Base-by-base conservation (phyloP, 2,329 filamentous ascomycete species). In the Apiospora phragmitis region DNA sequence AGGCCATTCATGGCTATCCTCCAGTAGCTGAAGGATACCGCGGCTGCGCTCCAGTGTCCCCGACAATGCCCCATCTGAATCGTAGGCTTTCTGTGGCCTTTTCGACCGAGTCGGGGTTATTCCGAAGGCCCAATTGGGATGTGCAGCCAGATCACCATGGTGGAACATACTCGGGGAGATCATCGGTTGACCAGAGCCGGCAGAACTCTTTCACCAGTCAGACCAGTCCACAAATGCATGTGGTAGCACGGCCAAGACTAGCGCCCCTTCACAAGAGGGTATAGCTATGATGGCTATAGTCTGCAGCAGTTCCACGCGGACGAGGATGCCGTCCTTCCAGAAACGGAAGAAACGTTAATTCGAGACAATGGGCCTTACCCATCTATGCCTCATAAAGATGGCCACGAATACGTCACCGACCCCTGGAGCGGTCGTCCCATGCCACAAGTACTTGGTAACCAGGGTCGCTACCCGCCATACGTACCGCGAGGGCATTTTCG, bases 401-500 rank as follows among this genome's bases (percentile, higher is more conserved):
- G 77, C 14, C 76, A 74, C 32, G 51, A 59, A 32, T 73, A 74
- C 49, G 71, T 74, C 16, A 67, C 74, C 24, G 76, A 78, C 66
- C 74, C 77, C 26, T 76, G 74, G 76, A 79, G 71, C 70, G 75
- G 75, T 24, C 76, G 75, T 45, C 76, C 77, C 70, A 65, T 75
- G 55, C 55, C 55, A n/a, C 55, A 62, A 38, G 55, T 62, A 21
- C 32, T 62, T 4, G 55, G 55, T 62, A 38, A 62, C 79, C 81
- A 69, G 74, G 79, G 38, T 74, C 75, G 32, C 77, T 76, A 78
- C n/a, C 80, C 80, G 45, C 78, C 80, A 0, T 76, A 81, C 16
- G 76, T 78, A 1, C 77, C 81, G 51, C 81, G 80, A 4, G 74
- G 75, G n/a, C 83, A 85, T 69, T 69, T 76, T 68, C 80, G 82